A percentile compares a stretch with the other conserved stretches of the same genome.
Evolutionary conservation across 805 yeast species (phyloP).

Genomic region (Candida patagonica): DNA sequence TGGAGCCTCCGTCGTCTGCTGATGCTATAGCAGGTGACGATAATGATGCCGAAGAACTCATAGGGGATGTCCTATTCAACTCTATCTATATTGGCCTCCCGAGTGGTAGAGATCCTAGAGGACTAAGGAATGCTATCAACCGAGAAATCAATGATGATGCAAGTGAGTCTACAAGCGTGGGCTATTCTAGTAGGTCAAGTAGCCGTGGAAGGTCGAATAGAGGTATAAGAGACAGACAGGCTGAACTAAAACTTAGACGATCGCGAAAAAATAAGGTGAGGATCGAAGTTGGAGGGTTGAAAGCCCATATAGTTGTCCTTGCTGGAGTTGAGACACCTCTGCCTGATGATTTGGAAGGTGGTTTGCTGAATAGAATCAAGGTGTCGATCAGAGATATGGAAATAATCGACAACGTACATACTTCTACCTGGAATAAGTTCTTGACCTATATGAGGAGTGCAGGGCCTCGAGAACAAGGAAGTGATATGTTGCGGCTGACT

Average conservation of each 20-base stretch:
- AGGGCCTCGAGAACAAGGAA: constrained; percentile 62
- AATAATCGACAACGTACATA: constrained; percentile 66
- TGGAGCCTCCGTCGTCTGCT: too few species aligned
- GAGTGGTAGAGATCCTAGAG: constrained; percentile 34
- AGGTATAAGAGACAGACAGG: constrained; percentile 3
- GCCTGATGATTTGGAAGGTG: constrained; percentile 27
- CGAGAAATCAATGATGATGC: constrained; percentile 34
- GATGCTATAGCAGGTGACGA: too few species aligned
- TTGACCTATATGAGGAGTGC: constrained; percentile 58
- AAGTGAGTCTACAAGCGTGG: constrained; percentile 16
- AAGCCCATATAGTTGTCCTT: constrained; percentile 36
- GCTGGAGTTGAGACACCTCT: constrained; percentile 35
- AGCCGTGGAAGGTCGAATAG: constrained; percentile 12
- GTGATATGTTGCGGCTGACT: constrained; percentile 47
- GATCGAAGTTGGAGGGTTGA: constrained; percentile 47
- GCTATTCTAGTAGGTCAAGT: constrained; percentile 7
- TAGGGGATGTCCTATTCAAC: constrained; percentile 62
- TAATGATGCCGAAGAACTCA: constrained; percentile 22
- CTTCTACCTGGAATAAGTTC: constrained; percentile 88
- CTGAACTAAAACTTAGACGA: constrained; percentile 45
- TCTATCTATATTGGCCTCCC: constrained; percentile 68
- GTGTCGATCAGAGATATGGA: constrained; percentile 46
- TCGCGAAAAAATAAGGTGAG: constrained; percentile 52
- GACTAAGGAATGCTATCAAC: constrained; percentile 46
- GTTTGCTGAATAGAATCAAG: constrained; percentile 40